phyloP scores from a whole-genome alignment of 208 protist species.

The Herpetomonas tarakana region DNA sequence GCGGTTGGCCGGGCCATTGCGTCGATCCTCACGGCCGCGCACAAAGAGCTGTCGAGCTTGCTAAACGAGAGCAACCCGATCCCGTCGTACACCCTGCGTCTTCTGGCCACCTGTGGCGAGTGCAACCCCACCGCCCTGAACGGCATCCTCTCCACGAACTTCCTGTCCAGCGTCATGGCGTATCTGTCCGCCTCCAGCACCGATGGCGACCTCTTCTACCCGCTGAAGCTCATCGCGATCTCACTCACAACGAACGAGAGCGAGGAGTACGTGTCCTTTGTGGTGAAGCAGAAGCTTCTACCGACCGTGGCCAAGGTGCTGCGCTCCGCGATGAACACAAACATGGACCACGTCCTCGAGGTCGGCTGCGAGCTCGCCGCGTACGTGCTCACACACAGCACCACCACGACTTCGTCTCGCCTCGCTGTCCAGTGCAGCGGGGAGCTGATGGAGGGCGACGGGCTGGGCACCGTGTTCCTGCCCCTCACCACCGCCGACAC shows the following conservation, averaged over 20 bases:
- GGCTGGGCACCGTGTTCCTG: background rate
- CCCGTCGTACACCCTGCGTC: slow-evolving; percentile 79
- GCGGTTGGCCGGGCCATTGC: slow-evolving; percentile 20
- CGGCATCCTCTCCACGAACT: slow-evolving; percentile 26
- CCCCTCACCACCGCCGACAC: background rate
- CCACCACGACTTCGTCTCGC: background rate
- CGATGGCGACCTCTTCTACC: slow-evolving; percentile 45
- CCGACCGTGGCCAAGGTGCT: slow-evolving; percentile 45
- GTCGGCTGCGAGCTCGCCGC: background rate
- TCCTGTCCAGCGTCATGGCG: slow-evolving; percentile 25
- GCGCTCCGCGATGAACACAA: slow-evolving; percentile 20
- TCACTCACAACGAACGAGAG: slow-evolving; percentile 5
- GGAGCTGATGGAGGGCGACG: slow-evolving; percentile 1
- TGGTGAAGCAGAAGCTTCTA: slow-evolving; percentile 38
- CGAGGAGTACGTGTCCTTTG: slow-evolving; percentile 27
- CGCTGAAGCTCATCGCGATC: slow-evolving; percentile 32
- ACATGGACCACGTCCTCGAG: slow-evolving; percentile 8
- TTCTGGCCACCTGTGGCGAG: slow-evolving; percentile 68
- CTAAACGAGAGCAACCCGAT: slow-evolving; percentile 76
- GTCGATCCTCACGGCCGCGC: slow-evolving; percentile 26
- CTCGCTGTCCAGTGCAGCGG: background rate
- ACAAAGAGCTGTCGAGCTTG: slow-evolving; percentile 35
- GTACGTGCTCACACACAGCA: background rate
- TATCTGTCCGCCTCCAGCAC: slow-evolving; percentile 28
- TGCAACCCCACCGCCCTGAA: slow-evolving; percentile 37